Evolutionary conservation across 768 basidiomycete species (phyloP), one percentile per base, ranked within the genome.

Genomic region (Tricholoma matsutake): DNA sequence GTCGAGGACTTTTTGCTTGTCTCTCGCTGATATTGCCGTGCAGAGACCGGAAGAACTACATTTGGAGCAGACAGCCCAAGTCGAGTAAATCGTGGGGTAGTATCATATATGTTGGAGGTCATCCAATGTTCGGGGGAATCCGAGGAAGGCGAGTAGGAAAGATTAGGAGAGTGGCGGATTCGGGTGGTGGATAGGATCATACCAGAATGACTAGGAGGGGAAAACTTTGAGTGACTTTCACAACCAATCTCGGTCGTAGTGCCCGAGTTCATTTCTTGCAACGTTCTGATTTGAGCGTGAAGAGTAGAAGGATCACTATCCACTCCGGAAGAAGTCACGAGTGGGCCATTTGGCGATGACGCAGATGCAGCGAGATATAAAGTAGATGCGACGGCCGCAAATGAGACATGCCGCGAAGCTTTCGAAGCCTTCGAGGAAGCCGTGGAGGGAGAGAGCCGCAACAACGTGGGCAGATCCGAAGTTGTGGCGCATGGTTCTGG

Each of bases 31-130:
- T 72, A 72, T 39, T 74, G 71, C 45, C 73, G 72, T 7, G 76
- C 76, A 20, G 76, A 70, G 2, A 80, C 62, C n/a, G 80, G 81
- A 37, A 82, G 69, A 7, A 81, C 72, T 14, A 81, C 75, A 16
- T 66, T 62, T 1, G 75, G 60, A 2, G 70, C 63, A 2, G 71
- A 61, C 9, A 81, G 65, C 13, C 76, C 70, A 34, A 78, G 69
- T 4, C 79, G 72, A 32, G 74, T 71, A 65, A 82, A 82, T 25
- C 71, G 72, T 4, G 81, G 81, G 1, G 73, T 78, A 6, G 63
- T 66, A 6, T 67, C 71, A 60, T 76, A 79, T 0, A 75, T 61
- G 47, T 70, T 73, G 31, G 71, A 34, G n/a, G 76, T 67, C 56
- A 78, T 69, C 79, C 79, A 80, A 57, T 74, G 71, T 18, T 75